Percentiles rank a stretch among this genome's conserved stretches.
Conservation (phyloP, 2,329 filamentous ascomycete species). For the Hortaea sp. region DNA sequence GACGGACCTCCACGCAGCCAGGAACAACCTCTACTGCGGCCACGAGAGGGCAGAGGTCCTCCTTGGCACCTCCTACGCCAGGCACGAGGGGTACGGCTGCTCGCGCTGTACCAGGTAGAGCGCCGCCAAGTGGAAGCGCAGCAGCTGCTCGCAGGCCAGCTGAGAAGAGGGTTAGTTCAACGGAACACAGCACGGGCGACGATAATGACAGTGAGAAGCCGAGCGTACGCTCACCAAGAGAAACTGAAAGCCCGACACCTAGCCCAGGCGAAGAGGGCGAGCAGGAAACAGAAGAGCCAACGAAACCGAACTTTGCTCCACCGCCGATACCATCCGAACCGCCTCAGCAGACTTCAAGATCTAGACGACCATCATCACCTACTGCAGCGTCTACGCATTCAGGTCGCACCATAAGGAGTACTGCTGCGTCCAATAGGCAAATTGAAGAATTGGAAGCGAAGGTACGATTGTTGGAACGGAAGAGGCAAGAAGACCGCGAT, state of each 20-base stretch:
- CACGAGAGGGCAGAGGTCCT: constrained; percentile 6
- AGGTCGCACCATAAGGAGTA: constrained; percentile 30
- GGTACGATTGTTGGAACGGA: constrained; percentile 76
- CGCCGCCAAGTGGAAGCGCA: constrained; percentile 2
- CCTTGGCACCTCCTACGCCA: constrained; percentile 7
- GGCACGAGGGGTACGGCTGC: constrained; percentile 7
- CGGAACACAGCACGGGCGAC: constrained; percentile 14
- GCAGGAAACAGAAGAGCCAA: constrained; percentile 12
- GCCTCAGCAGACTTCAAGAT: constrained; percentile 13
- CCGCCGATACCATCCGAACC: constrained; percentile 18
- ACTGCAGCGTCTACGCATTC: constrained; percentile 21
- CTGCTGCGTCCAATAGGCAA: constrained; percentile 50
- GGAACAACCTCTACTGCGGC: constrained; percentile 24
- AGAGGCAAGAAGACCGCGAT: constrained; percentile 74
- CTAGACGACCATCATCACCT: constrained; percentile 25
- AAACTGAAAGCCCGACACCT: constrained; percentile 11
- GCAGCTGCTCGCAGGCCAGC: constrained; percentile 7
- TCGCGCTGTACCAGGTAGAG: constrained; percentile 5
- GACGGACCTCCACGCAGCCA: constrained; percentile 21
- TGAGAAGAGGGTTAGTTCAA: constrained; percentile 10
- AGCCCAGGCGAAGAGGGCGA: constrained; percentile 10
- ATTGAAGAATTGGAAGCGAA: constrained; percentile 85
- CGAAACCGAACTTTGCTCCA: constrained; percentile 21
- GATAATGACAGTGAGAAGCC: constrained; percentile 15
- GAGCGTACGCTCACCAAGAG: constrained; percentile 9